Base-by-base conservation (phyloP, 441 rosid species). In the Lepidium campestre region DNA sequence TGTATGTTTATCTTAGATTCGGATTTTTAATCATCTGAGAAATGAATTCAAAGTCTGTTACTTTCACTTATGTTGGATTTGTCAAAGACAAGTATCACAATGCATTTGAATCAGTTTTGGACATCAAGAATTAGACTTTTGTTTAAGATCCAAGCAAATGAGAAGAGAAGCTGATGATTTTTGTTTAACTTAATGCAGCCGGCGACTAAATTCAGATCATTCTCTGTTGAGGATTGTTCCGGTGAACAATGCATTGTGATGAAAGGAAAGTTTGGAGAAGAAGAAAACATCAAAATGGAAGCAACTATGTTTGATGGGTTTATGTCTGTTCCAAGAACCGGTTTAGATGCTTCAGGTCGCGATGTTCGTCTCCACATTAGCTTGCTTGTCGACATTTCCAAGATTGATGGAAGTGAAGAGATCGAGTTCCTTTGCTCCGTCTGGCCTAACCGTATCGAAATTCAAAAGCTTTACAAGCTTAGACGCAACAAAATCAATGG, bases 271-370 rank as follows among this genome's bases (percentile, higher is more conserved):
- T 81, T 72, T 50, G 80, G 80, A 32, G 82, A 78, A 42, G 53
- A 7, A 4, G 96, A 85, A 45, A 74, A 52, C 15, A 78, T 84
- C 47, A 77, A 87, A 62, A 75, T 88, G 56, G 84, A 91, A 77
- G 88, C 65, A 8, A 81, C 90, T 4, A 81, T 89, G 93, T 84
- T 86, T 79, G 91, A 85, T 42, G 93, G 91, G 2, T 76, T 63
- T 18, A 68, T 64, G 57, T 31, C 56, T 31, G 77, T 80, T 50
- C 81, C 84, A 2, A 82, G 70, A 37, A 27, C 70, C 0, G 86
- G 81, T 31, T 83, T 82, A 27, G 88, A 83, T 74, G 70, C 78
- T 76, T 59, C 78, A 3, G 83, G 74, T 10, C 72, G 69, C 52
- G 80, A 86, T 58, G 59, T 77, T 34, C 74, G 77, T 23, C 86